Evolutionary conservation across 1,284 basidiomycete species (phyloP).

Genomic region (Cutaneotrichosporon sp.): DNA sequence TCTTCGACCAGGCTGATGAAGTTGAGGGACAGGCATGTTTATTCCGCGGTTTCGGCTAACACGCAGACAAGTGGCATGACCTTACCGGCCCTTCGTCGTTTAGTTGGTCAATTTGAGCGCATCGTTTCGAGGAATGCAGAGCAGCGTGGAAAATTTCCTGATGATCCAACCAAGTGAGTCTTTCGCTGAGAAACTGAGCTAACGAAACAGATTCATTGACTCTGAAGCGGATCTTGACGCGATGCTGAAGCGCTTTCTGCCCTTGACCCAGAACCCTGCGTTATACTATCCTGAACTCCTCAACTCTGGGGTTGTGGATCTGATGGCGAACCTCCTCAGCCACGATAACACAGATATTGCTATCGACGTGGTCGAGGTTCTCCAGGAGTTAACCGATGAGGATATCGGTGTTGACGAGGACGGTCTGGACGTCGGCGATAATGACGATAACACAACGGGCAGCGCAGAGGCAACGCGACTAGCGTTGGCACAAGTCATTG

Average conservation of each 20-base stretch:
- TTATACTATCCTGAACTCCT: conserved; percentile 87
- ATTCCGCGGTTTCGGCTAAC: conserved; percentile 1
- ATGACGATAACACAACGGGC: conserved; percentile 56
- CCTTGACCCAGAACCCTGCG: conserved; percentile 79
- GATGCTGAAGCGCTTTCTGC: conserved; percentile 75
- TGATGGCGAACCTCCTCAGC: conserved; percentile 74
- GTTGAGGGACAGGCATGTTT: conserved; percentile 60
- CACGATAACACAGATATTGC: conserved; percentile 94
- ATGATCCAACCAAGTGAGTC: conserved; percentile 79
- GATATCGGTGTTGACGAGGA: conserved; percentile 78
- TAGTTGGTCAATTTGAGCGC: conserved; percentile 77
- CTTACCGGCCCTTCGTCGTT: conserved; percentile 64
- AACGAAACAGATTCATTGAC: conserved; percentile 77
- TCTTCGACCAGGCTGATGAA: conserved; percentile 65
- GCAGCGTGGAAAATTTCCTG: conserved; percentile 82
- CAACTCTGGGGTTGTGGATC: conserved; percentile 61
- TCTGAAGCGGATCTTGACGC: conserved; percentile 92
- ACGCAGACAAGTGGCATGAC: conserved; percentile 50
- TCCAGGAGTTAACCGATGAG: conserved; percentile 90
- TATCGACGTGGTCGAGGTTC: conserved; percentile 80
- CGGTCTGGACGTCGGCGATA: conserved; percentile 53
- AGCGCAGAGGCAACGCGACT: conserved; percentile 33
- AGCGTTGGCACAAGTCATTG: conserved; percentile 65
- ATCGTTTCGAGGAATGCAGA: conserved; percentile 90
- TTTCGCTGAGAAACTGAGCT: background rate